These are phyloP conservation scores for Solanum virginianum DNA, from an alignment of 257 asterid species.

Conservation along the genomic window DNA sequence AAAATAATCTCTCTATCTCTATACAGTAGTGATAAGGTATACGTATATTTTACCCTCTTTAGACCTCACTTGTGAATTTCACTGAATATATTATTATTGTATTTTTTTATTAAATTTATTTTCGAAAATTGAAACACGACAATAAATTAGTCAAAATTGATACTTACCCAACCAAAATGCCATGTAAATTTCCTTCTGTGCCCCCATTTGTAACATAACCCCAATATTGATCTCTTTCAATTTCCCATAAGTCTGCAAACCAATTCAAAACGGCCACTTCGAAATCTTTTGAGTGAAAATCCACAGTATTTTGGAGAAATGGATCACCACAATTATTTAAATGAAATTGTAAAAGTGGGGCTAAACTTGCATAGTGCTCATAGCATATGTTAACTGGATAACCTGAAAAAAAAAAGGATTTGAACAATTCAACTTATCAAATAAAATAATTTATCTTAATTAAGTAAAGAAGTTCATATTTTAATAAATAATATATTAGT, in stretches of 20 bases:
- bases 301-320: neutral
- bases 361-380: neutral
- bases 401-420: neutral
- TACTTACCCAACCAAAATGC: constrained; percentile 9
- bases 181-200: constrained; percentile 17
- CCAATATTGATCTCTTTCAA: constrained; percentile 11
- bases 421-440: neutral
- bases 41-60: too few species aligned
- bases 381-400: constrained; percentile 1
- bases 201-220: constrained; percentile 18
- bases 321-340: constrained; percentile 10
- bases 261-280: constrained; percentile 16
- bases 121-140: neutral
- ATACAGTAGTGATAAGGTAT: too few species aligned
- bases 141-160: neutral
- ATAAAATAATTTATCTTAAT: neutral
- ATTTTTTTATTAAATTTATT: neutral
- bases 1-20: too few species aligned
- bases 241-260: constrained; percentile 12
- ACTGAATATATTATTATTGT: too few species aligned
- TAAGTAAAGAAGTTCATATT: neutral
- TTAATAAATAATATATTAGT: neutral
- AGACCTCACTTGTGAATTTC: too few species aligned
- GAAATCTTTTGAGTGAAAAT: constrained; percentile 12
- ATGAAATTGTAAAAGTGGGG: constrained; percentile 3